Conservation (phyloP, 2,329 filamentous ascomycete species). For the Biscogniauxia mediterranea region DNA sequence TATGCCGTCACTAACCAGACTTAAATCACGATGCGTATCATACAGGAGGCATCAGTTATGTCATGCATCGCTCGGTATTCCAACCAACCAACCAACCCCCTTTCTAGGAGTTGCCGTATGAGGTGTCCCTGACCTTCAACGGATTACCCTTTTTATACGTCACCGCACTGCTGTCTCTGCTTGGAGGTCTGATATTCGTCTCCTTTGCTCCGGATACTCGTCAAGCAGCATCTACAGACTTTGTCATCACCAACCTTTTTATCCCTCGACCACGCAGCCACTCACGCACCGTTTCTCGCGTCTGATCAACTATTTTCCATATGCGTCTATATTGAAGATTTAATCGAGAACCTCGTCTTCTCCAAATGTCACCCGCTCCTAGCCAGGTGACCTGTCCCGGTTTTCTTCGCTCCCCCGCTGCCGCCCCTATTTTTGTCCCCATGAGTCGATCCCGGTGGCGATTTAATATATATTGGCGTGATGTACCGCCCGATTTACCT, state of each 20-base stretch:
- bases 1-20: neutral
- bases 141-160: neutral
- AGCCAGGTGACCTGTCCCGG: constrained; percentile 10
- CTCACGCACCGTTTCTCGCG: constrained; percentile 4
- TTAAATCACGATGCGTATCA: neutral
- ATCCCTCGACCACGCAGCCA: neutral
- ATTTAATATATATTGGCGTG: constrained; percentile 12
- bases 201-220: neutral
- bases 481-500: neutral
- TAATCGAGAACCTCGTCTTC: neutral
- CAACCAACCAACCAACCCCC: neutral
- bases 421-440: constrained; percentile 3
- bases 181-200: neutral
- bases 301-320: constrained; percentile 15
- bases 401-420: constrained; percentile 10
- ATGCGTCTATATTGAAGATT: constrained; percentile 8
- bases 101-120: neutral
- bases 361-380: neutral
- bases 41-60: neutral
- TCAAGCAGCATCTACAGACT: neutral
- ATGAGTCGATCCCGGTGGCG: constrained; percentile 16
- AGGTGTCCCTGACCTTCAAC: neutral
- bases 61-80: neutral
- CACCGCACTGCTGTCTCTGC: neutral
- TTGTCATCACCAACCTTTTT: neutral